Evolutionary conservation across 768 basidiomycete species (phyloP).

Genomic region (Lactarius pseudohatsudake): DNA sequence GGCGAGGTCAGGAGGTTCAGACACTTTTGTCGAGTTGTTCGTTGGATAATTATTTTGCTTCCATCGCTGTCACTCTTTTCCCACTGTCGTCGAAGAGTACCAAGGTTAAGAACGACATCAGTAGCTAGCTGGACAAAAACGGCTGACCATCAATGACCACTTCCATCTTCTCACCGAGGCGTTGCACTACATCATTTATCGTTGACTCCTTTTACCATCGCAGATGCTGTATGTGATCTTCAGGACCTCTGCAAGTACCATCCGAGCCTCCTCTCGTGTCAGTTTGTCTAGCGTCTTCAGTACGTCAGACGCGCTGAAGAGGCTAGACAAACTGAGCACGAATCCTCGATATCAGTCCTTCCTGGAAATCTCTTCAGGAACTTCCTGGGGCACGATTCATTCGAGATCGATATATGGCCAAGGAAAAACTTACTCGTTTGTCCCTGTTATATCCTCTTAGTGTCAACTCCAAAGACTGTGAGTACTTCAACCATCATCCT

Average conservation of each 20-base stretch:
- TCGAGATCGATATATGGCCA: neutral
- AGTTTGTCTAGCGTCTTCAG: neutral
- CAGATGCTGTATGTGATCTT: neutral
- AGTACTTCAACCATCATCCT: neutral
- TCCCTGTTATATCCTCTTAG: neutral
- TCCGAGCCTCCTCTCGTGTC: neutral
- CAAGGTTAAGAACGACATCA: neutral
- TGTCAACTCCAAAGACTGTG: neutral
- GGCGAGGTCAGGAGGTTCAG: too few species aligned
- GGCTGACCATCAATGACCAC: neutral
- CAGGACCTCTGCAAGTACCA: too few species aligned
- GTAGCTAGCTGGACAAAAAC: neutral
- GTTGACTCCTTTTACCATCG: neutral
- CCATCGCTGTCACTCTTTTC: neutral
- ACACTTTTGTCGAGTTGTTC: too few species aligned
- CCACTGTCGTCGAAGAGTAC: neutral
- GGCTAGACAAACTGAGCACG: neutral
- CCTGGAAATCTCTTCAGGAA: neutral
- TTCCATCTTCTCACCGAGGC: neutral
- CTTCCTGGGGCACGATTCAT: neutral
- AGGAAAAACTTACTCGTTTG: neutral
- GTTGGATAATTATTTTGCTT: neutral
- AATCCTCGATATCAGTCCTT: neutral
- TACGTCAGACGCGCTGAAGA: neutral
- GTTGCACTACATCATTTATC: neutral